Evolutionary conservation across 176 grass and related monocot species (phyloP), one percentile per base, ranked within the genome.

Genomic region (Melocanna baccifera): DNA sequence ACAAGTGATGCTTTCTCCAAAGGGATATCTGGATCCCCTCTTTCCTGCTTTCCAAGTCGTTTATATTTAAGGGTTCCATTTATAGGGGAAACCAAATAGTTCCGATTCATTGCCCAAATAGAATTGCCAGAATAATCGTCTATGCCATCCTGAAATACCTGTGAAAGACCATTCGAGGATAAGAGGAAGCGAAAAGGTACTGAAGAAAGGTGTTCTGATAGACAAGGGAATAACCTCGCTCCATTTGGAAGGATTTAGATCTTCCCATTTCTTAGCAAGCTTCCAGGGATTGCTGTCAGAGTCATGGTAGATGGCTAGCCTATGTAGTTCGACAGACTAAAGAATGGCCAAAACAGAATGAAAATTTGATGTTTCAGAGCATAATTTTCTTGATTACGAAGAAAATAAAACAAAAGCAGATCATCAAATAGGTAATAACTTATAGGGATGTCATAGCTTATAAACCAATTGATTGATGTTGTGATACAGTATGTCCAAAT

Each of bases 1-100:
- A 92, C 85, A 77, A 98, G 89, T 53, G 93, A 98, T 78, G 91
- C 85, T 88, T 98, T 98, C 91, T 95, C 96, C 20, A 92, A 83
- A 83, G 96, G 96, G 40, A 79, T 85, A 75, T 92, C 80, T 16
- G 85, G 82, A 69, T 95, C 89, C 67, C 81, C 77, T 89, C 87
- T 93, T 93, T 98, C 96, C 79, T 87, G 83, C 89, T 93, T 94
- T 72, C 93, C 96, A 62, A 98, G 87, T 72, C 96, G 91, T 72
- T 93, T 94, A 78, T 98, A 98, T 91, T 98, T 98, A 74, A 98
- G 96, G 22, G 89, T 90, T 84, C 93, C 96, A 93, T 95, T 98
- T 93, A 98, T 98, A 77, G 96, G 96, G 9, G 93, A 95, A 74
- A 98, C 87, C 83, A 98, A 76, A 87, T 98, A 98, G 48, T 81